Evolutionary conservation across 2,329 filamentous ascomycete species (phyloP).

Genomic region (Ophiognomonia clavigignenti-juglandacearum): DNA sequence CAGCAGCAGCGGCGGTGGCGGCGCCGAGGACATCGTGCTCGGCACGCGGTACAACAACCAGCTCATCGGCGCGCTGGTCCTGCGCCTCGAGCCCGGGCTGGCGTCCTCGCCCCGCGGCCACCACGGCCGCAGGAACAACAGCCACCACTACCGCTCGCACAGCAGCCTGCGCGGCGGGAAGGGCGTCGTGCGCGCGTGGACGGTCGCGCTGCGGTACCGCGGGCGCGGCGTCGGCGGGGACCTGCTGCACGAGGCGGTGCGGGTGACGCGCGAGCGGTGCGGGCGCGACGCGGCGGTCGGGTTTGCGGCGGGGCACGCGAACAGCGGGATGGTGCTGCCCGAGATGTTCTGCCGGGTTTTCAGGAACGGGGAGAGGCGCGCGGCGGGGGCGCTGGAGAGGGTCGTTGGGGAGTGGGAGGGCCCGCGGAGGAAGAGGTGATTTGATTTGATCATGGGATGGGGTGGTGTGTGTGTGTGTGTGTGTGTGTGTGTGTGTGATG

Average conservation of each 20-base stretch:
- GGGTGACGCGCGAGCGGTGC: conserved; percentile 61
- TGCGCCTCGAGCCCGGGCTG: conserved; percentile 53
- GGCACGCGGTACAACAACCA: conserved; percentile 64
- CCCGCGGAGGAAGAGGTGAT: conserved; percentile 42
- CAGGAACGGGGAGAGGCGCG: conserved; percentile 52
- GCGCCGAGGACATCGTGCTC: conserved; percentile 53
- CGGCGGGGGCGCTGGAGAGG: conserved; percentile 46
- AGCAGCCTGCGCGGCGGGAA: conserved; percentile 49
- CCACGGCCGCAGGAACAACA: no score
- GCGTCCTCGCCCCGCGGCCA: conserved; percentile 23
- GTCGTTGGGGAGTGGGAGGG: conserved; percentile 46
- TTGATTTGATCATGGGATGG: not conserved
- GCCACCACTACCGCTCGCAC: conserved; percentile 16
- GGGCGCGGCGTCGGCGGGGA: conserved; percentile 67
- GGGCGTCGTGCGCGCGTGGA: conserved; percentile 78
- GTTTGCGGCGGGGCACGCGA: conserved; percentile 75
- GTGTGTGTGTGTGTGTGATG: not conserved
- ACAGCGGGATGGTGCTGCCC: conserved; percentile 61
- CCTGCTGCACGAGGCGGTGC: conserved; percentile 68
- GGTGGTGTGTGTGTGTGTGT: not conserved
- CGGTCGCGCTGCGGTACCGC: conserved; percentile 65
- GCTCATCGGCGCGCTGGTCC: conserved; percentile 65
- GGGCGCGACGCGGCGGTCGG: conserved; percentile 63
- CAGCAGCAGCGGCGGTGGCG: conserved; percentile 18
- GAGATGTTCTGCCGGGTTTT: conserved; percentile 58